A percentile compares a stretch with the other conserved stretches of the same genome.
Evolutionary conservation across 805 yeast genomes (phyloP).

Genomic region (Saccharomyces mikatae): DNA sequence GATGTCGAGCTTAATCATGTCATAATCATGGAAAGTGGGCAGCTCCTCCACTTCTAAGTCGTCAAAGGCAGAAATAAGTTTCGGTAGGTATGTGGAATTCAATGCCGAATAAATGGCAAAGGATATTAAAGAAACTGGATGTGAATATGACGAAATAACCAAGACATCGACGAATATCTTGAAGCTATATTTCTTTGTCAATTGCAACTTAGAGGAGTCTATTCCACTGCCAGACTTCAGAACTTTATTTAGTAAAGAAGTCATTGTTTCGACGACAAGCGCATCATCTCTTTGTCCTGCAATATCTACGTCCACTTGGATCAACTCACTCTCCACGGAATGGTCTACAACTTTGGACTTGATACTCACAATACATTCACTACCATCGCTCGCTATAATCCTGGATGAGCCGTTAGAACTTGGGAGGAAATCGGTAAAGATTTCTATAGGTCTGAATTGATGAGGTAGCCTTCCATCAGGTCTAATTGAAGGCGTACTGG

Average conservation of each 20-base stretch:
- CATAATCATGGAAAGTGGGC: constrained; percentile 84
- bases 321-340: constrained; percentile 38
- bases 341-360: constrained; percentile 71
- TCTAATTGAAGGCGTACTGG: constrained; percentile 52
- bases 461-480: constrained; percentile 74
- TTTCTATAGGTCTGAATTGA: constrained; percentile 83
- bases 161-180: constrained; percentile 74
- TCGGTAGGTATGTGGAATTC: constrained; percentile 68
- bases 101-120: constrained; percentile 76
- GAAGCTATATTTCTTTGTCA: constrained; percentile 69
- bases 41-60: constrained; percentile 69
- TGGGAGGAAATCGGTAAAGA: constrained; percentile 72
- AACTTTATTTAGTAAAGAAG: constrained; percentile 42
- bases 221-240: constrained; percentile 27
- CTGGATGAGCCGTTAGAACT: constrained; percentile 89
- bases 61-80: constrained; percentile 58
- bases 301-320: constrained; percentile 75
- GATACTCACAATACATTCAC: constrained; percentile 87
- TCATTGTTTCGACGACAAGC: constrained; percentile 52
- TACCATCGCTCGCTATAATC: constrained; percentile 78
- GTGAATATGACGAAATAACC: constrained; percentile 66
- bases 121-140: constrained; percentile 75
- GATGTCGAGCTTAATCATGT: constrained; percentile 52
- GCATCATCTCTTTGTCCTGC: constrained; percentile 77
- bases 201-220: constrained; percentile 43